A percentile compares a stretch with the other conserved stretches of the same genome.
These are phyloP conservation scores for Pseudognaphalium luteoalbum DNA, from an alignment of 129 eudicot genomes.

Conservation along the genomic window DNA sequence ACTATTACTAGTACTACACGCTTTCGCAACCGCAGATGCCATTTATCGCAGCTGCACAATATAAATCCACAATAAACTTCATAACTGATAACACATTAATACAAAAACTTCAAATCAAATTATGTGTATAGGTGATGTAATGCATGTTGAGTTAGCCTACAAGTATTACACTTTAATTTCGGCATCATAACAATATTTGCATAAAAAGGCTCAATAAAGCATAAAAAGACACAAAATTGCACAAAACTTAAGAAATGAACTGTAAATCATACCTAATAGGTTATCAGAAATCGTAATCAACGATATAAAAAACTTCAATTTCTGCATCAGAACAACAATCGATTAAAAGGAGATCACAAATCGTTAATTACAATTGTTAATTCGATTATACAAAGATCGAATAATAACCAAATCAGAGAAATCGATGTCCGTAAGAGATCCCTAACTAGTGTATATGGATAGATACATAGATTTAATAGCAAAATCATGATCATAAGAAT, in stretches of 20 bases:
- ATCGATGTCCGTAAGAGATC: slow-evolving; percentile 29
- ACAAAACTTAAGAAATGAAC: slow-evolving; percentile 1
- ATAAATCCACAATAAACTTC: slow-evolving; percentile 9
- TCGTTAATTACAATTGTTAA: slow-evolving; percentile 27
- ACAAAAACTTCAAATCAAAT: background rate
- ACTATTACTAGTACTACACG: slow-evolving; percentile 34
- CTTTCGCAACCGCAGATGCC: slow-evolving; percentile 82
- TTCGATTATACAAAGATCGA: slow-evolving; percentile 20
- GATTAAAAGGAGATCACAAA: slow-evolving; percentile 6
- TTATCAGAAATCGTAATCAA: slow-evolving; percentile 31
- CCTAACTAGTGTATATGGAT: slow-evolving; percentile 22
- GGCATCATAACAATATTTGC: background rate
- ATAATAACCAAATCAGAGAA: slow-evolving; percentile 12
- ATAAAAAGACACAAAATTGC: background rate
- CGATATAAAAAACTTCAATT: slow-evolving; percentile 20
- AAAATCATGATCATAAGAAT: background rate
- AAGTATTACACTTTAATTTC: background rate
- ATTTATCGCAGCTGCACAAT: slow-evolving; percentile 53
- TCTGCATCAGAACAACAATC: slow-evolving; percentile 36
- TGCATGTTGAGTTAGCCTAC: background rate
- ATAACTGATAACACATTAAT: background rate
- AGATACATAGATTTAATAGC: background rate
- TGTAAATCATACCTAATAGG: slow-evolving; percentile 34
- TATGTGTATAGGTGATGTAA: background rate
- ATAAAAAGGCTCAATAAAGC: slow-evolving; percentile 11